Evolutionary conservation across 106 monocot species (phyloP).

Genomic region (Gastrodia elata): DNA sequence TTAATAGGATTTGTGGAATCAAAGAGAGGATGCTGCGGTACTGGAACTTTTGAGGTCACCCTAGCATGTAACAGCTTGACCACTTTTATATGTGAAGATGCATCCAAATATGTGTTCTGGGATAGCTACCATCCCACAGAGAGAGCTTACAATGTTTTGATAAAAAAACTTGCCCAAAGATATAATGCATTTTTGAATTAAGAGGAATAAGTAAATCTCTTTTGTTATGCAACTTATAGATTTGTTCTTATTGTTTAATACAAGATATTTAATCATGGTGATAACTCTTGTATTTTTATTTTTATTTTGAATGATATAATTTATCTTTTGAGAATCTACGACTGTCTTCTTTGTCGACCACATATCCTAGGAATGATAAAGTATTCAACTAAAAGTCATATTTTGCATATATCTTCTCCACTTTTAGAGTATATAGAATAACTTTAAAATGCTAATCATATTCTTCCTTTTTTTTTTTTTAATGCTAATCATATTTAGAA

Average conservation of each 20-base stretch:
- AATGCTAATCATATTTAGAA: too few relatives aligned
- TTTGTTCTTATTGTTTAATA: not conserved
- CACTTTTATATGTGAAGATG: conserved; percentile 22
- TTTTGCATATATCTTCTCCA: too few relatives aligned
- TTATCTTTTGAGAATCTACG: too few relatives aligned
- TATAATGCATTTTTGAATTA: conserved; percentile 11
- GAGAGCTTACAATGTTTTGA: conserved; percentile 24
- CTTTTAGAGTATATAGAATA: too few relatives aligned
- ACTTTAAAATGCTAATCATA: too few relatives aligned
- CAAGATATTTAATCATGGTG: not conserved
- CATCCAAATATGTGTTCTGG: conserved; percentile 36
- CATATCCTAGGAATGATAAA: too few relatives aligned
- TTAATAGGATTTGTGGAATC: conserved; percentile 30
- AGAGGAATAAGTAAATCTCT: not conserved
- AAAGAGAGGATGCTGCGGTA: conserved; percentile 42
- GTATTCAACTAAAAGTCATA: too few relatives aligned
- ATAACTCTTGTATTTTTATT: too few relatives aligned
- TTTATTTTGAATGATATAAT: too few relatives aligned
- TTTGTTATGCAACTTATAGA: not conserved
- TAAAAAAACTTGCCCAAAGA: conserved; percentile 12
- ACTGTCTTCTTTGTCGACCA: too few relatives aligned
- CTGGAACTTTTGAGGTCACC: conserved; percentile 25
- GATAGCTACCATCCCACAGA: conserved; percentile 42
- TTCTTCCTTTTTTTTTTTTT: too few relatives aligned
- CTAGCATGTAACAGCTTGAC: conserved; percentile 27